A percentile compares a stretch with the other conserved stretches of the same genome.
These are phyloP conservation scores for Colletotrichum lentis DNA, from an alignment of 2,329 filamentous ascomycete genomes.

Conservation along the genomic window DNA sequence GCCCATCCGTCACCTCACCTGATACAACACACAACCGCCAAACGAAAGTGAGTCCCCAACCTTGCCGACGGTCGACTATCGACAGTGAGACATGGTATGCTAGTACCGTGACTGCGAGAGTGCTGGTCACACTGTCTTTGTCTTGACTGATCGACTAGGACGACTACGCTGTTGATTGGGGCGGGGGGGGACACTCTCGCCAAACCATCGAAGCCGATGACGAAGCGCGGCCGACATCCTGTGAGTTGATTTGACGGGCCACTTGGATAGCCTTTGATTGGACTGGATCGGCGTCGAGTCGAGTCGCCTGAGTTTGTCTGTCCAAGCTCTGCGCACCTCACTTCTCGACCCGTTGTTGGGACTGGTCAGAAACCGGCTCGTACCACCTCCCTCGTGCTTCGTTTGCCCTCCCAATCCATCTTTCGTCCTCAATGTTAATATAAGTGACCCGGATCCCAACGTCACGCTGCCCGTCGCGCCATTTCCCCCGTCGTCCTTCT, in stretches of 20 bases:
- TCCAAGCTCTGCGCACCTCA: not conserved
- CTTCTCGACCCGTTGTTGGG: not conserved
- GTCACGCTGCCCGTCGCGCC: fast-evolving
- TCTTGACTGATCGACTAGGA: not conserved
- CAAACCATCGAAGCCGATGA: slow-evolving; percentile 4
- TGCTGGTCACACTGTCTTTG: not conserved
- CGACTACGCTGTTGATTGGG: no score
- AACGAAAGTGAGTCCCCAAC: not conserved
- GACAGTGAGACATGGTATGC: not conserved
- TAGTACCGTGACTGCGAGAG: not conserved
- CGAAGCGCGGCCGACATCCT: not conserved
- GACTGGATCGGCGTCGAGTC: not conserved
- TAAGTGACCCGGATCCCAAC: slow-evolving; percentile 28
- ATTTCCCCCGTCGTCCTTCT: not conserved
- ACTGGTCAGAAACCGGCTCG: not conserved
- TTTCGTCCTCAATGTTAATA: slow-evolving; percentile 29
- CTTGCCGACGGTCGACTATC: slow-evolving; percentile 3
- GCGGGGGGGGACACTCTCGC: not conserved
- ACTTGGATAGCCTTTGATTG: slow-evolving; percentile 9
- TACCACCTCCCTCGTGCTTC: not conserved
- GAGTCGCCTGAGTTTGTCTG: slow-evolving; percentile 5
- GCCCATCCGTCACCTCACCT: slow-evolving; percentile 32
- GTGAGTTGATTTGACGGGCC: slow-evolving; percentile 26
- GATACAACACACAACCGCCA: not conserved
- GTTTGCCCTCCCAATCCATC: not conserved